Evolutionary conservation across 768 basidiomycete genomes (phyloP), one percentile per base, ranked within the genome.

Genomic region (Podaxis rugospora): DNA sequence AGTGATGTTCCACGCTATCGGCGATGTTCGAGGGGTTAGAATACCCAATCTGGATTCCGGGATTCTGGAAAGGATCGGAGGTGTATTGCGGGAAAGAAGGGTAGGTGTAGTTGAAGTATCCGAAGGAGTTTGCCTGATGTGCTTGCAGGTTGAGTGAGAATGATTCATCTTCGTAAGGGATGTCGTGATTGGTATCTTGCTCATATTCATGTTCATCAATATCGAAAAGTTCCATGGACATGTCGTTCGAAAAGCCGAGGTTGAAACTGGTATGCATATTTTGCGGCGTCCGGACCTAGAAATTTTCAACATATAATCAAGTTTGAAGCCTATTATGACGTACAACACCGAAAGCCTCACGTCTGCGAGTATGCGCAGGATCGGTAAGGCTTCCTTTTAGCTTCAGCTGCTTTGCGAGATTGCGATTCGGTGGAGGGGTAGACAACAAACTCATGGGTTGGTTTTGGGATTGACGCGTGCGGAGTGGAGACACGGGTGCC

Each of bases 311-410:
- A 62, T 55, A 55, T 18, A 64, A 21, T 21, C 47, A 51, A 72
- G 59, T 42, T 70, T 74, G 18, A 70, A 40, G 21, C 21, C 36
- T 10, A 32, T 54, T 44, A 51, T n/a, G 16, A 69, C 76, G 52
- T 66, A 80, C 78, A 28, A 68, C 64, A 44, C 74, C 75, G 64
- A 80, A 76, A 46, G 75, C 75, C 63, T 80, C 79, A 40, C 81
- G 74, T 63, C 77, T 74, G 47, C 81, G 69, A 37, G 77, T 73
- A 51, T 79, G 83, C 7, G 87, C 82, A 21, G 90, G 90, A 69
- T 90, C 90, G 2, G 90, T 91, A 57, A 85, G 74, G 66, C 86
- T 84, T 54, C 90, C 89, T 65, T 89, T 87, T 37, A 86, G 72
- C 69, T 85, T 85, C 37, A 86, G 78, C 68, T 83, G 81, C 63